Conservation (phyloP, 768 basidiomycete genomes). For the Auriscalpium vulgare region DNA sequence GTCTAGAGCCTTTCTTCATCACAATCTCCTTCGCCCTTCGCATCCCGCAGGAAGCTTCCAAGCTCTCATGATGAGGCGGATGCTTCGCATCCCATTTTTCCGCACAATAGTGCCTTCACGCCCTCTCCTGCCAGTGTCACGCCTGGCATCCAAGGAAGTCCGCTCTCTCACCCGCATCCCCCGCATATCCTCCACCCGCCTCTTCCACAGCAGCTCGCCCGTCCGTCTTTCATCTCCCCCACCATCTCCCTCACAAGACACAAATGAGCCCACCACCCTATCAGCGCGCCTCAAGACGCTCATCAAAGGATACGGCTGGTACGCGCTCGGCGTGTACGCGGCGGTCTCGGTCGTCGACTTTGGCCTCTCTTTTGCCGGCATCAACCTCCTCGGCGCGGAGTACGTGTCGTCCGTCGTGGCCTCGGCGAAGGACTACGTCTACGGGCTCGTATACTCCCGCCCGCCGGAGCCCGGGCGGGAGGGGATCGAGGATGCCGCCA, state of each 20-base stretch:
- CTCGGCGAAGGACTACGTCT: constrained; percentile 43
- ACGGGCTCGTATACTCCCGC: constrained; percentile 37
- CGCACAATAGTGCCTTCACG: constrained; percentile 34
- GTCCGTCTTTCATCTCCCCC: constrained; percentile 36
- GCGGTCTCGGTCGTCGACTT: constrained; percentile 74
- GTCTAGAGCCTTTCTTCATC: no score
- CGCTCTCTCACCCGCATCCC: constrained; percentile 23
- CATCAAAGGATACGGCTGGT: constrained; percentile 91
- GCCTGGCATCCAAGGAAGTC: constrained; percentile 25
- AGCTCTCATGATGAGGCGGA: constrained; percentile 7
- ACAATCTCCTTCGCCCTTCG: no score
- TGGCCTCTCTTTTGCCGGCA: constrained; percentile 70
- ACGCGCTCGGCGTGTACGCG: constrained; percentile 87
- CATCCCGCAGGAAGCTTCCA: no score
- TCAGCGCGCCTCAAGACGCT: constrained; percentile 73
- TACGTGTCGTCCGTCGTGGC: constrained; percentile 67
- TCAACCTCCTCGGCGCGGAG: constrained; percentile 86
- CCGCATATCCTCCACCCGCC: constrained; percentile 30
- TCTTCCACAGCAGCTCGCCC: constrained; percentile 42
- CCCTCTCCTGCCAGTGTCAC: constrained; percentile 42
- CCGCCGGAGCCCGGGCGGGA: constrained; percentile 62
- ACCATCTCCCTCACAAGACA: constrained; percentile 22
- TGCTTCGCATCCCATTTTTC: constrained; percentile 40
- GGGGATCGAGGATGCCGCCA: constrained; percentile 41
- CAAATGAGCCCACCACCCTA: constrained; percentile 43